A percentile compares a stretch with the other conserved stretches of the same genome.
Evolutionary conservation across 805 yeast species (phyloP).

Genomic region (Suhomyces emberorum): DNA sequence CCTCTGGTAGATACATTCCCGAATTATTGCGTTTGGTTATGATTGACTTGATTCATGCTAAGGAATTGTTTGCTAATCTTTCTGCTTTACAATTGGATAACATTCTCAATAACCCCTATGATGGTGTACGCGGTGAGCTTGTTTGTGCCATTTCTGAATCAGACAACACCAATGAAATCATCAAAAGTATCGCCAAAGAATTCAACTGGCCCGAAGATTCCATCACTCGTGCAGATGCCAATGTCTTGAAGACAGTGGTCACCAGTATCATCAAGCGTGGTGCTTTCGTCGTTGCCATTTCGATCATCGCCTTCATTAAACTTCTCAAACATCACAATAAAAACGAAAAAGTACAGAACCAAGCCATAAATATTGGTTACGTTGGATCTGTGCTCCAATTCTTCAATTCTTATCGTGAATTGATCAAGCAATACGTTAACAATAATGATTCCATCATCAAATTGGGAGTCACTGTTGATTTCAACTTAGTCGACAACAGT

Average conservation of each 20-base stretch:
- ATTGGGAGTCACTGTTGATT: slow-evolving; percentile 31
- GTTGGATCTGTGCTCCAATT: slow-evolving; percentile 52
- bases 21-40: slow-evolving; percentile 48
- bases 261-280: slow-evolving; percentile 43
- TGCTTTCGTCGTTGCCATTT: slow-evolving; percentile 40
- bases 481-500: slow-evolving; percentile 43
- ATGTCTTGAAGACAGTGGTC: slow-evolving; percentile 28
- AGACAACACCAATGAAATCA: slow-evolving; percentile 16
- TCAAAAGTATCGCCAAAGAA: slow-evolving; percentile 15
- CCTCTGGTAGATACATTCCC: slow-evolving; percentile 55
- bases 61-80: slow-evolving; percentile 25
- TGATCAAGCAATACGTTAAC: slow-evolving; percentile 21
- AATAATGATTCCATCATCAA: slow-evolving; percentile 20
- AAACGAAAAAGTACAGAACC: slow-evolving; percentile 9
- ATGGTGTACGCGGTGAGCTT: slow-evolving; percentile 40
- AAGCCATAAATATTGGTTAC: slow-evolving; percentile 38
- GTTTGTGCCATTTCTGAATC: slow-evolving; percentile 39
- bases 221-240: slow-evolving; percentile 25
- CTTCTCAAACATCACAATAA: slow-evolving; percentile 21
- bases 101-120: slow-evolving; percentile 18
- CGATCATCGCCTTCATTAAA: slow-evolving; percentile 37
- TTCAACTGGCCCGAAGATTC: slow-evolving; percentile 18
- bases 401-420: slow-evolving; percentile 36
- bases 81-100: slow-evolving; percentile 7
- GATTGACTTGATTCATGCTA: slow-evolving; percentile 27